These are phyloP conservation scores for Ajuga chamaepitys DNA, from an alignment of 257 asterid genomes.

Conservation along the genomic window DNA sequence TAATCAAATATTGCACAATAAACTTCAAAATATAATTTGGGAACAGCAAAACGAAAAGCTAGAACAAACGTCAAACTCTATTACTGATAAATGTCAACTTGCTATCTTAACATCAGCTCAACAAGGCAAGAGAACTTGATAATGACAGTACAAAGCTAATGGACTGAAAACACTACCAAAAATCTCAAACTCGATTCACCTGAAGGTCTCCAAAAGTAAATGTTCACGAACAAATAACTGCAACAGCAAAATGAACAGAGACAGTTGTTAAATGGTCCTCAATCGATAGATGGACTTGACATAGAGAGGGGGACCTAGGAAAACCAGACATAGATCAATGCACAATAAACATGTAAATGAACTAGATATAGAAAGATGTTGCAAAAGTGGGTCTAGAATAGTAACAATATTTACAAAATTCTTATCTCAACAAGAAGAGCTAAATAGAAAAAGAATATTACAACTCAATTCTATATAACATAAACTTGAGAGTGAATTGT, in stretches of 20 bases:
- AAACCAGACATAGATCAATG: too few species aligned
- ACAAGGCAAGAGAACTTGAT: constrained; percentile 4
- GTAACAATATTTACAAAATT: too few species aligned
- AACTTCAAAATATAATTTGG: neutral
- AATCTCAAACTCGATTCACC: constrained; percentile 1
- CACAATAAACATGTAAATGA: too few species aligned
- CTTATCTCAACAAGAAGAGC: too few species aligned
- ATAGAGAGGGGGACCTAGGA: too few species aligned
- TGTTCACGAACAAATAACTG: neutral
- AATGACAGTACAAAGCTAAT: neutral
- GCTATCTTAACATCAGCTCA: neutral
- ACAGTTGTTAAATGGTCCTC: too few species aligned
- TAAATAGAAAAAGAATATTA: too few species aligned
- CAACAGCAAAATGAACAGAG: constrained; percentile 1
- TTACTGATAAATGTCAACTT: neutral
- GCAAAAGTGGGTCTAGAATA: too few species aligned
- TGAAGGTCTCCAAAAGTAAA: neutral
- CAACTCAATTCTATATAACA: too few species aligned
- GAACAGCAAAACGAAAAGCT: neutral
- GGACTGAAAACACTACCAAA: neutral
- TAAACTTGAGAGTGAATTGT: too few species aligned
- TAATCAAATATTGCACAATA: neutral
- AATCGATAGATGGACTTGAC: too few species aligned
- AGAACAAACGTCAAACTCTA: neutral
- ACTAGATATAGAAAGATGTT: too few species aligned